These are phyloP conservation scores for Cochlearia excelsa DNA, from an alignment of 345 rosid genomes.

Conservation along the genomic window DNA sequence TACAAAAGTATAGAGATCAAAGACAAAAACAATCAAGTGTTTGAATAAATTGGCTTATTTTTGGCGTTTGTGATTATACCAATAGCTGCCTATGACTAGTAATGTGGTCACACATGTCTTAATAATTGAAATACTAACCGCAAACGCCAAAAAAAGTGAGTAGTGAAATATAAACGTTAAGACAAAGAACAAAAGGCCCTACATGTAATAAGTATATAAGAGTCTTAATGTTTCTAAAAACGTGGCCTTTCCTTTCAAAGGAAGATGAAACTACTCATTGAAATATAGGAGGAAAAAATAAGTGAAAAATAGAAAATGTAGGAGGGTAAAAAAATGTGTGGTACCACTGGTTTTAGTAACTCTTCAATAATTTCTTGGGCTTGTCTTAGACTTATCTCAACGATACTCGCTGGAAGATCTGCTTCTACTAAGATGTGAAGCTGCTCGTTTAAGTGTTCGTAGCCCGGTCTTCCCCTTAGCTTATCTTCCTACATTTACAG, in stretches of 20 bases:
- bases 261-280: slow-evolving; percentile 13
- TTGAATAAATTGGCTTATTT: slow-evolving; percentile 7
- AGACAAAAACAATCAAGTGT: slow-evolving; percentile 1
- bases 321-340: background rate
- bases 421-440: slow-evolving; percentile 78
- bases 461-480: slow-evolving; percentile 74
- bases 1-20: slow-evolving; percentile 16
- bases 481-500: slow-evolving; percentile 59
- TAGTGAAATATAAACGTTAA: slow-evolving; percentile 25
- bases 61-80: slow-evolving; percentile 15
- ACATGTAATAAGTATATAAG: slow-evolving; percentile 22
- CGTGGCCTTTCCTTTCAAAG: slow-evolving; percentile 18
- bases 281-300: background rate
- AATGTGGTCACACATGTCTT: slow-evolving; percentile 34
- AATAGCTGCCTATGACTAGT: slow-evolving; percentile 16
- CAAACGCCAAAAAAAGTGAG: slow-evolving; percentile 28
- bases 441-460: slow-evolving; percentile 71
- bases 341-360: slow-evolving; percentile 93
- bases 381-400: slow-evolving; percentile 63
- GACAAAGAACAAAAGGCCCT: slow-evolving; percentile 27
- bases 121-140: slow-evolving; percentile 29
- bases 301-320: no score
- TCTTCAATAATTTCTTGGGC: slow-evolving; percentile 88
- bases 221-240: slow-evolving; percentile 25
- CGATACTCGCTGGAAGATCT: slow-evolving; percentile 67